Percentiles rank a stretch among this genome's conserved stretches.
Evolutionary conservation across 2,329 filamentous ascomycete genomes (phyloP).

Genomic region (Xylaria hypoxylon): DNA sequence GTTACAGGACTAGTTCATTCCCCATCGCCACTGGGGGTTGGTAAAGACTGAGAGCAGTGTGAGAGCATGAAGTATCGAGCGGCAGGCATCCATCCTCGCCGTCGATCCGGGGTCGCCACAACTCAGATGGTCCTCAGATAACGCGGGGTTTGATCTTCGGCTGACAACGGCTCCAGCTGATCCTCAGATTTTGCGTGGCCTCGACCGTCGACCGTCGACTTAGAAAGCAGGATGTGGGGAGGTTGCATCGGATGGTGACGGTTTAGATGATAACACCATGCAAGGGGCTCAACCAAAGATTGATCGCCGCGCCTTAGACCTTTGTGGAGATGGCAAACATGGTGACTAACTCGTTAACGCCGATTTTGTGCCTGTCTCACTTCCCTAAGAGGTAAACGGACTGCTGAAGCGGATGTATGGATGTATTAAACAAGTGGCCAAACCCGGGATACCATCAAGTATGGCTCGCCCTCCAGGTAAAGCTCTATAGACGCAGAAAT

Average conservation of each 20-base stretch:
- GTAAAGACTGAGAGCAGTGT: not conserved
- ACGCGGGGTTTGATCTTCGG: slow-evolving; percentile 35
- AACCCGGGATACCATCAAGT: slow-evolving; percentile 30
- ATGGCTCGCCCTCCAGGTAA: slow-evolving; percentile 30
- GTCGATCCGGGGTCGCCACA: slow-evolving; percentile 36
- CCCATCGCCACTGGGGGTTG: not conserved
- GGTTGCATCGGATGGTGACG: slow-evolving; percentile 27
- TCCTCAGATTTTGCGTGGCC: slow-evolving; percentile 31
- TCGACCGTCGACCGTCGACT: slow-evolving; percentile 26
- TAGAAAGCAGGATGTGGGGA: slow-evolving; percentile 23
- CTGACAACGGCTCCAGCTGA: slow-evolving; percentile 27
- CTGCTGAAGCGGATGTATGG: slow-evolving; percentile 25
- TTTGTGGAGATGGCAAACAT: slow-evolving; percentile 6
- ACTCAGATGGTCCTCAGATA: slow-evolving; percentile 20
- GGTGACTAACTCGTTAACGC: slow-evolving; percentile 2
- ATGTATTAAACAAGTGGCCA: slow-evolving; percentile 26
- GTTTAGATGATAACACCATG: slow-evolving; percentile 28
- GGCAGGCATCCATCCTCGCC: slow-evolving; percentile 18
- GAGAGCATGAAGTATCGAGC: slow-evolving; percentile 25
- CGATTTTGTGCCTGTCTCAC: slow-evolving; percentile 8
- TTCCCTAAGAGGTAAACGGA: slow-evolving; percentile 33
- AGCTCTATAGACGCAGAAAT: slow-evolving; percentile 35
- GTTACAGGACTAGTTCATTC: slow-evolving; percentile 2
- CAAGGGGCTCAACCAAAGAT: slow-evolving; percentile 28
- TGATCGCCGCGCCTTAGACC: slow-evolving; percentile 31